Evolutionary conservation across 208 protist genomes (phyloP), one percentile per base, ranked within the genome.

Genomic region (Crithidia brevicula): DNA sequence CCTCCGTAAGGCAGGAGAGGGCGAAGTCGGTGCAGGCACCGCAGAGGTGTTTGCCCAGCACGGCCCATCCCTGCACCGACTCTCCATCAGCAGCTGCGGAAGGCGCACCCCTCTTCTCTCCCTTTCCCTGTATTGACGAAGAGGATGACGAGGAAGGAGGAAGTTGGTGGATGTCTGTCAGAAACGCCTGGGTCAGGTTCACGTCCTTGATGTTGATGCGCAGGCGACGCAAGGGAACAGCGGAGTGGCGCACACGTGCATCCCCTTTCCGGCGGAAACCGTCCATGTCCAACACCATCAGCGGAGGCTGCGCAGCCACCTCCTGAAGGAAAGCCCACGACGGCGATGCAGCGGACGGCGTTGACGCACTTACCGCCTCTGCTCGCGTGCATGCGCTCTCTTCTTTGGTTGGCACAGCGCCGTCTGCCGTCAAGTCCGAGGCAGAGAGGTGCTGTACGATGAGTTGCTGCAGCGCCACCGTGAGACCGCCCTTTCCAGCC

Each of bases 131-230:
- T 54, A 20, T 54, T 6, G 49, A 30, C 1, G 49, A 34, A 36
- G 27, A 20, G n/a, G 49, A 5, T n/a, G 56, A n/a, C n/a, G n/a
- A n/a, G n/a, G n/a, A n/a, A n/a, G n/a, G n/a, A n/a, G n/a, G n/a
- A n/a, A n/a, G n/a, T n/a, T n/a, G 47, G n/a, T 13, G 49, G 33
- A 73, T 65, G 3, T 40, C 57, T 18, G 33, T n/a, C 28, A 66
- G 31, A 38, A 92, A 69, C 6, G 84, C 87, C 4, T 42, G 66
- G 4, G 64, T 76, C 36, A 94, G 62, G 31, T 83, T 63, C 3
- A 94, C 63, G 57, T 94, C 88, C 46, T 94, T 94, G 42, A 94
- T 84, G 64, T 94, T 84, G 52, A 94, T 75, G 54, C 88, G 82
- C 58, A 89, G 70, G 13, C 88, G 88, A 42, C 47, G 58, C 36